Evolutionary conservation across 1,284 basidiomycete species (phyloP), one percentile per base, ranked within the genome.

Genomic region (Rhodotorula sp.): DNA sequence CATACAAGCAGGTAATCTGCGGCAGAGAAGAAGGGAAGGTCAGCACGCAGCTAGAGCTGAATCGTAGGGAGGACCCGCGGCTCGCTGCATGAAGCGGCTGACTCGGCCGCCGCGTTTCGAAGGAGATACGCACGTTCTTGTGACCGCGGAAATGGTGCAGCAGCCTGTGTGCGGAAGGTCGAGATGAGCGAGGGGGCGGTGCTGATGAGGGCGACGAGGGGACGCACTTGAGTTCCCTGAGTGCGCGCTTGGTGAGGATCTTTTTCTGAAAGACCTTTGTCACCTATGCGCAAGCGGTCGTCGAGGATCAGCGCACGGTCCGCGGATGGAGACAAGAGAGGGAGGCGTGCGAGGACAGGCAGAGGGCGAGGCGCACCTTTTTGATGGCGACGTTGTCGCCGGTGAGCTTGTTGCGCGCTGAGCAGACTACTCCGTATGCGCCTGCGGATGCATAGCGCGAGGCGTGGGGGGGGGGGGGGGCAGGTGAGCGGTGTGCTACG

Each of bases 261-360:
- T 88, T 91, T 87, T 97, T 97, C 64, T 91, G 94, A 82, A 96
- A 96, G 80, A 97, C 94, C 81, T 96, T 97, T 68, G 94, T 97
- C 81, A 97, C 96, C 82, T 85, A 66, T 41, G 29, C 13, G 17
- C 12, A 9, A 1, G 7, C 39, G 1, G 9, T 2, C 27, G 19
- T 5, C 22, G 15, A 21, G 7, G 15, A 32, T 46, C 53, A 55
- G 34, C 60, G 29, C 19, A 1, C 25, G 48, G 41, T 12, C n/a
- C 36, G 22, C n/a, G 9, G 22, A 37, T 46, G 17, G 8, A 54
- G 8, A n/a, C n/a, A 44, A 37, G 19, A 1, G 9, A 12, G 34
- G 13, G 25, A 22, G n/a, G 46, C 10, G 37, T 21, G 56, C 27
- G 22, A 13, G 15, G 4, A 22, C 27, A 48, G 29, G 22, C 51